Percentiles rank a stretch among this genome's conserved stretches.
These are phyloP conservation scores for Fusarium begoniae DNA, from an alignment of 2,329 filamentous ascomycete genomes.

Conservation along the genomic window DNA sequence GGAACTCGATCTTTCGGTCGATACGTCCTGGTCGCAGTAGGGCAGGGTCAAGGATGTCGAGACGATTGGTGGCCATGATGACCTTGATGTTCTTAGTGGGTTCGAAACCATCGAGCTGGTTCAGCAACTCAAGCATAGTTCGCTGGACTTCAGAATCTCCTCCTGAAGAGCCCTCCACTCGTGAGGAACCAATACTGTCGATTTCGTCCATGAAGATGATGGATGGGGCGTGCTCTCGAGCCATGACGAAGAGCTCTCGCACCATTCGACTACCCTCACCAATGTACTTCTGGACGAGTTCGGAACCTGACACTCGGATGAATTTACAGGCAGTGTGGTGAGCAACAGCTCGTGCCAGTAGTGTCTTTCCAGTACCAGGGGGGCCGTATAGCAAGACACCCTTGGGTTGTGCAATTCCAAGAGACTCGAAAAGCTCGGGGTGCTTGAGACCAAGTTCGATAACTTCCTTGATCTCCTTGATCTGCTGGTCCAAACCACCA, in stretches of 20 bases:
- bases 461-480: conserved; percentile 99
- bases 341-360: conserved; percentile 92
- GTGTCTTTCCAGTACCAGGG: conserved; percentile 95
- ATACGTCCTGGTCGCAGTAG: conserved; percentile 96
- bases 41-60: conserved; percentile 96
- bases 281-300: conserved; percentile 99
- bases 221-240: conserved; percentile 93
- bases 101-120: conserved; percentile 98
- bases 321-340: conserved; percentile 99
- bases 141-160: conserved; percentile 98
- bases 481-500: conserved; percentile 96
- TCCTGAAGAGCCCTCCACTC: conserved; percentile 93
- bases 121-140: conserved; percentile 97
- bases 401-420: conserved; percentile 98
- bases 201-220: conserved; percentile 99
- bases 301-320: conserved; percentile 94
- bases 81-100: conserved; percentile 99
- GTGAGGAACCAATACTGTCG: conserved; percentile 96
- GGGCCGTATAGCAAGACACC: conserved; percentile 96
- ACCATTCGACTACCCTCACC: conserved; percentile 99
- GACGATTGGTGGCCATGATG: conserved; percentile 98
- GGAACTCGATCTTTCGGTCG: conserved; percentile 99
- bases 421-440: conserved; percentile 97
- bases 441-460: conserved; percentile 99
- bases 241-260: conserved; percentile 98